Base-by-base conservation (phyloP, 2,329 filamentous ascomycete species). In the Aureobasidium musti region DNA sequence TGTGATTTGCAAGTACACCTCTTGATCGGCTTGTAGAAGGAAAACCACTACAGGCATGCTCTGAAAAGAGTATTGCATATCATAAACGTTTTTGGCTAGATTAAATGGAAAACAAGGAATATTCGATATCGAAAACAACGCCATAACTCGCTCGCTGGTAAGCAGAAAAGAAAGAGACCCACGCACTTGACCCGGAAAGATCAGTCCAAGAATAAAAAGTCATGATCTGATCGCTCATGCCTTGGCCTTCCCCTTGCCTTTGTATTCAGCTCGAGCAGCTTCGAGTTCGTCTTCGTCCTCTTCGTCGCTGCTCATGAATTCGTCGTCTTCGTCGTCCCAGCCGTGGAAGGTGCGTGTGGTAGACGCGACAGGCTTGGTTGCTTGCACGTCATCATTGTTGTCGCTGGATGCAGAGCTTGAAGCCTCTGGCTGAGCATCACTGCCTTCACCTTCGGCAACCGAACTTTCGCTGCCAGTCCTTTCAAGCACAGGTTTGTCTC, bases 271-370 rank as follows among this genome's bases (percentile, higher is more conserved):
- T 17, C 54, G 65, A 4, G 59, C 54, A 45, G 59, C 28, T 21
- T 68, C 69, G 5, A 60, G 52, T 28, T 67, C 70, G n/a, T 79
- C 77, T 21, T 80, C 80, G 11, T 80, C 80, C 17, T 82, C 81
- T 30, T 81, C 80, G 33, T 79, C 79, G 23, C 81, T 79, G 65
- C 79, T 81, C 71, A 81, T 78, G 61, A 77, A 75, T 23, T 75
- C 74, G 72, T 91, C 88, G 54, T 92, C 89, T 54, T 92, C 89
- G 39, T 93, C 89, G 69, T 92, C 90, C 78, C 92, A 94, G 0
- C 90, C 90, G 72, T 89, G 90, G 73, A 92, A 91, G 0, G 83
- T 80, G 60, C 74, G 52, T 30, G 64, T 50, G 5, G 45, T 19
- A 21, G 64, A 21, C 14, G 45, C 53, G 6, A 30, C 21, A 49